Base-by-base conservation (phyloP, 2,329 filamentous ascomycete genomes). In the Colletotrichum paranaense region DNA sequence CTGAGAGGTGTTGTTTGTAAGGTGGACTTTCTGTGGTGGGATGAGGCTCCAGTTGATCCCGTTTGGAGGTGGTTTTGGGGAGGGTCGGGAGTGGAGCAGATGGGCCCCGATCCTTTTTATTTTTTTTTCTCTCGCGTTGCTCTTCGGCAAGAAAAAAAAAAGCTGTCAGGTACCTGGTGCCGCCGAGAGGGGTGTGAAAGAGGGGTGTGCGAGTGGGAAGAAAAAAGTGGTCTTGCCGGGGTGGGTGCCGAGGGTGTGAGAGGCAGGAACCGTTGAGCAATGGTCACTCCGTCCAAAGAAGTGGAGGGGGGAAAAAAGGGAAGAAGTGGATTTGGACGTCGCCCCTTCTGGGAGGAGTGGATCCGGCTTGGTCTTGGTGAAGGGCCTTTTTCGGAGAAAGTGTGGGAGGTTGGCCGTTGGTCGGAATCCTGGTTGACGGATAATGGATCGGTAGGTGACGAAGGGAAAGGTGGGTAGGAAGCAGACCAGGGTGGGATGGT, bases 1-100 rank as follows among this genome's bases (percentile, higher is more conserved):
- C 38, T 16, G 65, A 64, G 68, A 75, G 35, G 59, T 69, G 74
- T 66, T 73, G 69, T 66, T 75, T 73, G 70, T 66, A 67, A 72
- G 70, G 72, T 72, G 73, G 66, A 63, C 68, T 74, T 75, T 70
- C 38, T 58, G 73, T 75, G 64, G 67, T 75, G 73, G 74, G 74
- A 75, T 75, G 73, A 75, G 72, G 74, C 73, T 75, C 74, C 73
- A 75, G 73, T 75, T 75, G 74, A 75, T 75, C 65, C 74, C 74
- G 74, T 75, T 75, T 75, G 73, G 62, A 75, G 66, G 73, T 73
- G 67, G 67, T 75, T 74, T 75, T 74, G 71, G 73, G 59, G 73
- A 75, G 74, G 74, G 74, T 71, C 62, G 30, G 65, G 68, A 70
- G 74, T 75, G 74, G 74, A 75, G 74, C 55, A 62, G 64, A 75